Evolutionary conservation across 2,329 filamentous ascomycete species (phyloP), one percentile per base, ranked within the genome.

Genomic region (Malbranchea cinnamomea): DNA sequence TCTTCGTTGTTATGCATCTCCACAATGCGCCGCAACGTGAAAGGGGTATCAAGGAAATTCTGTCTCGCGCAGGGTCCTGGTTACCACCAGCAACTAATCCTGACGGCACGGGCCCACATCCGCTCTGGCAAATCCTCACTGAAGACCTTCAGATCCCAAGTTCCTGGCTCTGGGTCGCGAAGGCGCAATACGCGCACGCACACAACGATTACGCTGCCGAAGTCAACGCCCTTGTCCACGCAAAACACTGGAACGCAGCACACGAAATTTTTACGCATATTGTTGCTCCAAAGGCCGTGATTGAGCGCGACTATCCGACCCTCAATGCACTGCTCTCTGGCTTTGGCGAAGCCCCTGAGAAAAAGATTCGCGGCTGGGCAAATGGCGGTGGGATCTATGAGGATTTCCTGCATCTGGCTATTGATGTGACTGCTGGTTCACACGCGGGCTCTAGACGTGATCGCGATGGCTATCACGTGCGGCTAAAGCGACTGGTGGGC

Each of bases 101-200:
- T 4, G 46, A 53, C 25, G 50, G 50, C 14, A 42, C 44, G 3
- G n/a, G n/a, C n/a, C 40, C 48, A 12, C 44, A 51, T 37, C 48
- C 57, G 10, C 65, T 56, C 31, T 82, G 74, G 52, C 59, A 55
- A 7, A 65, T 67, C 9, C 60, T 89, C 13, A 68, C 68, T 0
- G 59, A 67, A 25, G 71, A 70, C 18, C 69, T 85, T 31, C 68
- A 71, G 38, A 70, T 95, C 23, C 83, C 87, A 0, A 55, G 65
- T 1, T 53, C 67, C 3, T 92, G 87, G 84, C 66, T 95, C 29
- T 92, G 81, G 73, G 72, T 82, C 36, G 82, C 89, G 11, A 81
- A 85, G 48, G 85, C 85, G 8, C 64, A 87, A 9, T 78, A 78
- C 53, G 84, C 83, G 55, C 78, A 80, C 37, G 74, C 75, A 34